Evolutionary conservation across 371 early-diverging fungal species (phyloP), one percentile per base, ranked within the genome.

Genomic region (Dinochytrium kinnereticum): DNA sequence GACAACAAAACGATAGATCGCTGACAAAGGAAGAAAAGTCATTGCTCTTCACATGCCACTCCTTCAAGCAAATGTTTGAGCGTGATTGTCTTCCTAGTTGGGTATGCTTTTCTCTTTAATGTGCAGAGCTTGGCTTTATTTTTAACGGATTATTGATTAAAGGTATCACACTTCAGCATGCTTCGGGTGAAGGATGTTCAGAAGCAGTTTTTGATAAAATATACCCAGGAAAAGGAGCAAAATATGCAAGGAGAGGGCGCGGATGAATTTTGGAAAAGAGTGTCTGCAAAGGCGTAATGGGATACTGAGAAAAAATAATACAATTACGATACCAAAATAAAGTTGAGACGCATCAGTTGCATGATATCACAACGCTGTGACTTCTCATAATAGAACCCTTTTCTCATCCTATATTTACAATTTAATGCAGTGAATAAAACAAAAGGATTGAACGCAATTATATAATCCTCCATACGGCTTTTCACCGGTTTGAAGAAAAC

Each of bases 111-210:
- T 59, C 1, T 69, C 33, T 19, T 40, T 28, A 2, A 1, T 53
- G 17, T 26, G n/a, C n/a, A n/a, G n/a, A n/a, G 5, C 19, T 59
- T 37, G 19, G n/a, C n/a, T n/a, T n/a, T n/a, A n/a, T n/a, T 49
- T 19, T 31, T 36, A 69, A 26, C 37, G 37, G 44, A 30, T 31
- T 59, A 37, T 26, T 26, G 33, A 1, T 26, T 26, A 0, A 51
- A 83, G 83, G 78, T 78, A 1, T 37, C 44, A 31, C 84, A 84
- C 59, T 84, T 84, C 65, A 75, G 77, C 59, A 68, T 80, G 73
- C 51, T 81, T 70, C 73, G 84, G 1, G 82, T 82, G 15, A 84
- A 84, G 76, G 84, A 84, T 33, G 49, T 79, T 30, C 84, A 84
- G 53, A 80, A 67, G 21, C 66, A 76, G 33, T 68, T 75, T 49